Base-by-base conservation (phyloP, 495 filamentous ascomycete species). In the Podospora appendiculata region DNA sequence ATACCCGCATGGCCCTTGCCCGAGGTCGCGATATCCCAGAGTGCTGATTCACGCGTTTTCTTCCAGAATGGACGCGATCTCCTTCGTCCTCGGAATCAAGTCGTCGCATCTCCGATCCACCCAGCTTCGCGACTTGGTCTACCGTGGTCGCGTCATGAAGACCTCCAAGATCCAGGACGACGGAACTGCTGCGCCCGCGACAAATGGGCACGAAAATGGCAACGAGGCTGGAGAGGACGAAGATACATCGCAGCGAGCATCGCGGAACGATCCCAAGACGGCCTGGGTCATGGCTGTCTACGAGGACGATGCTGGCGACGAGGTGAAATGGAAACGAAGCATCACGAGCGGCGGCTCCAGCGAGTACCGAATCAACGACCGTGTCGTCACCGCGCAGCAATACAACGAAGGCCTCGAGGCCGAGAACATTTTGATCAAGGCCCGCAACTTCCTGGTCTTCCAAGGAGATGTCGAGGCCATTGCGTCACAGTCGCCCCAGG, bases 251-350 rank as follows among this genome's bases (percentile, higher is more conserved):
- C 74, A 77, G 34, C 74, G 74, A 36, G 67, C 71, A 18, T 67
- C 64, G 7, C 74, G 81, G 40, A 78, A 81, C 56, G 92, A 97
- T 56, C 94, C 93, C 1, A 89, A 87, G 59, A 90, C 85, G 7
- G 93, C 93, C 4, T 99, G 91, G 92, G 93, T 99, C 4, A 96
- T 95, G 90, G 93, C 93, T 8, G 90, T 97, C 35, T 99, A 96
- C 69, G 91, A 96, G 65, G 93, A 99, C 58, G 93, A 97, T 67
- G 90, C 90, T 2, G 92, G 91, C 35, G 91, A 97, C 54, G 88
- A 95, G 68, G 90, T 95, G 58, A 80, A 84, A 61, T 99, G 93
- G 93, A 95, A 95, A 69, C 88, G 93, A 43, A 83, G 83, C 48
- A 97, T 99, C 63, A 96, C 93, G 13, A 88, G 79, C 62, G 77